These are phyloP conservation scores for Coprinopsis strossmayeri DNA, from an alignment of 768 basidiomycete genomes.

Conservation along the genomic window DNA sequence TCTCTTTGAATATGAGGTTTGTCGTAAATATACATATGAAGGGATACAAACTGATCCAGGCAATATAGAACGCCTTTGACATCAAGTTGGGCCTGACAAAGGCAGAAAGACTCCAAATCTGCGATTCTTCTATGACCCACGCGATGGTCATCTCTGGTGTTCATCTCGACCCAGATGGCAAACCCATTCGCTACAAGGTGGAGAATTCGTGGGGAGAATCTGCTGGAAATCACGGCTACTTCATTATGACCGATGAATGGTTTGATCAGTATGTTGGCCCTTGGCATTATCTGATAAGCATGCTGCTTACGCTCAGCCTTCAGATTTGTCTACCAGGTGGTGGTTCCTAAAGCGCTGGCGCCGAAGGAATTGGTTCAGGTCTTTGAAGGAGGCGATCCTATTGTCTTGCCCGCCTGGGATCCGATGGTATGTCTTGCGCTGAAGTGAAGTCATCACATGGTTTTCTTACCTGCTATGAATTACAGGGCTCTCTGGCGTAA, in stretches of 20 bases:
- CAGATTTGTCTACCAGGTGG: constrained; percentile 91
- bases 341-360: constrained; percentile 75
- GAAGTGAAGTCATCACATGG: not conserved
- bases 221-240: constrained; percentile 78
- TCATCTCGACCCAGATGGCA: constrained; percentile 70
- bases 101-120: constrained; percentile 73
- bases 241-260: constrained; percentile 90
- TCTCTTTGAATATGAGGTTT: constrained; percentile 76
- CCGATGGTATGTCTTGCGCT: constrained; percentile 58
- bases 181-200: constrained; percentile 87
- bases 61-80: constrained; percentile 75
- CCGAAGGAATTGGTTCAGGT: constrained; percentile 78
- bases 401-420: constrained; percentile 87
- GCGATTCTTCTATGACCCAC: constrained; percentile 91
- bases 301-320: not conserved
- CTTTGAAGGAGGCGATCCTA: constrained; percentile 57
- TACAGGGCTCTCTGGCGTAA: constrained; percentile 6
- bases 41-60: not conserved
- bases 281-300: constrained; percentile 2
- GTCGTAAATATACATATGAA: constrained; percentile 8
- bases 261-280: constrained; percentile 69
- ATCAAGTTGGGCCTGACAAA: constrained; percentile 78
- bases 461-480: not conserved
- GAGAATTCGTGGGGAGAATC: constrained; percentile 92
- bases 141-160: constrained; percentile 94